phyloP scores from a whole-genome alignment of 148 eudicot genomes.

The Vaccinium darrowii region DNA sequence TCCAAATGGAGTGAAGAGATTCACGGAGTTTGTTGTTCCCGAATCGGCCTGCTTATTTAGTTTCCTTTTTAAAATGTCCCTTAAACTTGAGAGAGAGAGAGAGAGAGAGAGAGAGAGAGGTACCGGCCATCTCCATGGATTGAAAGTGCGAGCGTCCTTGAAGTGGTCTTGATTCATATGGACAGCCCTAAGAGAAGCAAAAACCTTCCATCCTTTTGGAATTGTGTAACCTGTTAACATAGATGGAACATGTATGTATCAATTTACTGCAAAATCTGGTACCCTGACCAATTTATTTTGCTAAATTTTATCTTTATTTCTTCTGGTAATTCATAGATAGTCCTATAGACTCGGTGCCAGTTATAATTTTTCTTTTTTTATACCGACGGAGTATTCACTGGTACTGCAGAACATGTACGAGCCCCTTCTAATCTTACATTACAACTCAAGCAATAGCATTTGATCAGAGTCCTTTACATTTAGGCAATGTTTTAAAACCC shows the following conservation, averaged over 20 bases:
- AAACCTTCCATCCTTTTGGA: constrained; percentile 95
- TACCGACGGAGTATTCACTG: too few relatives aligned
- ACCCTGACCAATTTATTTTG: background rate
- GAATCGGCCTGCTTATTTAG: constrained; percentile 38
- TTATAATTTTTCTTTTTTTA: background rate
- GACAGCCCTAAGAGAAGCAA: constrained; percentile 83
- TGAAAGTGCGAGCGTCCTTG: constrained; percentile 83
- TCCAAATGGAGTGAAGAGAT: constrained; percentile 77
- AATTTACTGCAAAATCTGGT: background rate
- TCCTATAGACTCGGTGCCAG: background rate
- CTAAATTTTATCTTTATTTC: background rate
- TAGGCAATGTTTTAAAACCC: too few relatives aligned
- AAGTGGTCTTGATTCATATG: constrained; percentile 75
- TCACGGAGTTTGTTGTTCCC: constrained; percentile 38
- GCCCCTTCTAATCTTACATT: background rate
- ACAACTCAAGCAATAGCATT: background rate
- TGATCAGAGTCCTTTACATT: background rate
- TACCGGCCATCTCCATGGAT: constrained; percentile 99
- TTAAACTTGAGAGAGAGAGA: background rate
- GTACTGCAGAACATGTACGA: too few relatives aligned
- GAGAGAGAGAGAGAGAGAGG: background rate
- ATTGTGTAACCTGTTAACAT: constrained; percentile 64
- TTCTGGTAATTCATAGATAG: background rate
- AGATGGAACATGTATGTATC: background rate
- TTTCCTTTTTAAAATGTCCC: background rate